Evolutionary conservation across 208 protist genomes (phyloP).

Genomic region (Wallacemonas sp.): DNA sequence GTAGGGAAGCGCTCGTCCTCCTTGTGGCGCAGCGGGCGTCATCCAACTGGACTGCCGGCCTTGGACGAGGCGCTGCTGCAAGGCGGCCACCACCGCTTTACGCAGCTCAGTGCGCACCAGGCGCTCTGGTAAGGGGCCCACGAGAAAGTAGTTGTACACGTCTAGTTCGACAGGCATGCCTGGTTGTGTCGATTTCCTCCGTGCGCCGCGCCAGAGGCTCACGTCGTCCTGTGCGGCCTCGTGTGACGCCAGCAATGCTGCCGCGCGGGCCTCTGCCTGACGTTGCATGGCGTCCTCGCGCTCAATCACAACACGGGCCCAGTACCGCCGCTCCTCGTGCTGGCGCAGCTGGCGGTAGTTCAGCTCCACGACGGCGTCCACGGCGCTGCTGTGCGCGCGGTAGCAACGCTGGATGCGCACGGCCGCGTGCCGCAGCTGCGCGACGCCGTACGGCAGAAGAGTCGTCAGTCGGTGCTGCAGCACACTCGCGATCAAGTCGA

Average conservation of each 20-base stretch:
- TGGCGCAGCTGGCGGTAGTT: slow-evolving; percentile 59
- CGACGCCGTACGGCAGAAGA: slow-evolving; percentile 22
- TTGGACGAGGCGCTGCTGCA: background rate
- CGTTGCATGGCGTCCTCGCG: slow-evolving; percentile 26
- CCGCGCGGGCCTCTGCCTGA: slow-evolving; percentile 1
- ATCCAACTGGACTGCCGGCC: background rate
- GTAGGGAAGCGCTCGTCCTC: background rate
- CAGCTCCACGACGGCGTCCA: slow-evolving; percentile 58
- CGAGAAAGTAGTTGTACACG: slow-evolving; percentile 49
- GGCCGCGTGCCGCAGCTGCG: slow-evolving; percentile 16
- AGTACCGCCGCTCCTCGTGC: slow-evolving; percentile 56
- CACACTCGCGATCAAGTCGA: slow-evolving; percentile 17
- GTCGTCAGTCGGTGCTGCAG: slow-evolving; percentile 21
- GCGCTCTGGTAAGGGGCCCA: slow-evolving; percentile 56
- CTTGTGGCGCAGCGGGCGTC: background rate
- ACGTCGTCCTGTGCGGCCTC: background rate
- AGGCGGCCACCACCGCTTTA: slow-evolving; percentile 21
- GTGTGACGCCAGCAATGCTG: slow-evolving; percentile 4
- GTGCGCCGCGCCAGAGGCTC: background rate
- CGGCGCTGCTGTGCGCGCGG: slow-evolving; percentile 27
- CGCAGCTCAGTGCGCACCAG: slow-evolving; percentile 51
- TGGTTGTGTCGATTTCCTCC: background rate
- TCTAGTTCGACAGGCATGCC: slow-evolving; percentile 35
- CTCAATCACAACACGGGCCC: slow-evolving; percentile 32
- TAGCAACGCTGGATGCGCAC: slow-evolving; percentile 54